Evolutionary conservation across 495 filamentous ascomycete genomes (phyloP), one percentile per base, ranked within the genome.

Genomic region (Talaromyces borbonicus): DNA sequence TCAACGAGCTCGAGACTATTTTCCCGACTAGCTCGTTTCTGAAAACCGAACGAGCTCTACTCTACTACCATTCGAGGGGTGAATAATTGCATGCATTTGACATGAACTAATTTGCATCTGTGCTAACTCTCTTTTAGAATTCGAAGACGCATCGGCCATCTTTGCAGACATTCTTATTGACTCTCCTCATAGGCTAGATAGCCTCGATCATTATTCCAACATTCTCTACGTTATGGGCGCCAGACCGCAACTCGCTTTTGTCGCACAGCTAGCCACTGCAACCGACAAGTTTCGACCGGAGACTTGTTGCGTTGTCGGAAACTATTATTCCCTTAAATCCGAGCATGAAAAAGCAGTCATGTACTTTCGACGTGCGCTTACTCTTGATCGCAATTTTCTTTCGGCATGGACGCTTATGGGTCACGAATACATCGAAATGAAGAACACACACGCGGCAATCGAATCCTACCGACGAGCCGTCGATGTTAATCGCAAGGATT

Each of bases 331-430:
- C 0, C 63, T 96, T 1, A 80, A 93, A 51, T 92, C 89, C 0
- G 80, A 90, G 49, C 93, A 99, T 58, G 93, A 99, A 60, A 99
- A 99, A 56, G 93, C 93, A 0, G 88, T 97, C 18, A 85, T 93
- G 63, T 97, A 96, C 65, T 99, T 99, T 70, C 85, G 93, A 4
- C 85, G 93, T 14, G 93, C 93, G 0, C 68, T 99, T n/a, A 95
- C 87, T 1, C 73, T 99, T 1, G 93, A 99, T 59, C 84, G 90
- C 8, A 83, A 77, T 32, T 99, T 90, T 52, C 71, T 95, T 24
- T 90, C 86, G 4, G 93, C 93, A 11, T 99, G 93, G 93, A 99
- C 90, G 1, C 72, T 99, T 0, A 99, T 99, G 93, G 93, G 93
- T 7, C 93, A 97, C 59, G 93, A 99, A 58, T 99, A 96, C 60